These are phyloP conservation scores for Chrysoporthe austroafricana DNA, from an alignment of 2,329 filamentous ascomycete genomes.

Conservation along the genomic window DNA sequence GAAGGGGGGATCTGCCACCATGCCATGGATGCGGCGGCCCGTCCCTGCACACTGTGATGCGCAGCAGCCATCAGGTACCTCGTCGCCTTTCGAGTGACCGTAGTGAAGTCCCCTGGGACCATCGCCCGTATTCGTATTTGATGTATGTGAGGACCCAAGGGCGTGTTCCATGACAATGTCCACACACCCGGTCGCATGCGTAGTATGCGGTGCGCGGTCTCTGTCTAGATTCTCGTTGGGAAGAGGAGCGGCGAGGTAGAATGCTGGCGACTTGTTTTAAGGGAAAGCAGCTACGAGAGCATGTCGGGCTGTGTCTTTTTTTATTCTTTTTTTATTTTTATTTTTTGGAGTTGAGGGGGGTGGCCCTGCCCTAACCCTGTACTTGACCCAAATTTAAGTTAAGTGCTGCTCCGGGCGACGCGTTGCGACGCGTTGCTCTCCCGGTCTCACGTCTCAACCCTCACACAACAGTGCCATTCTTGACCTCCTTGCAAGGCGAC, in stretches of 20 bases:
- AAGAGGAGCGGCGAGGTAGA: not conserved
- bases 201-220: too few relatives aligned
- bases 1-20: not conserved
- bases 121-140: not conserved
- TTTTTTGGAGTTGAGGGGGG: not conserved
- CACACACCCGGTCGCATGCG: not conserved
- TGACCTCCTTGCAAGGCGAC: not conserved
- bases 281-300: not conserved
- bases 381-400: not conserved
- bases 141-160: too few relatives aligned
- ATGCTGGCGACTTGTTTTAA: not conserved
- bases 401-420: not conserved
- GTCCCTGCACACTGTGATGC: not conserved
- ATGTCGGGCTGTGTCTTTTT: not conserved
- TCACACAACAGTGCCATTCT: not conserved
- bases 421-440: constrained; percentile 10
- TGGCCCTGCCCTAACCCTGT: not conserved
- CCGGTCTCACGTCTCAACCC: not conserved
- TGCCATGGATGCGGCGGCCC: not conserved
- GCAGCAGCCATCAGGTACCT: not conserved
- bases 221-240: too few relatives aligned
- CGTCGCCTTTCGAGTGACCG: not conserved
- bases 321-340: not conserved
- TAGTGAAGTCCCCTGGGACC: too few relatives aligned
- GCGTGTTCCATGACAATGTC: not conserved